Base-by-base conservation (phyloP, 1,284 basidiomycete genomes). In the Papiliotrema fonsecae region DNA sequence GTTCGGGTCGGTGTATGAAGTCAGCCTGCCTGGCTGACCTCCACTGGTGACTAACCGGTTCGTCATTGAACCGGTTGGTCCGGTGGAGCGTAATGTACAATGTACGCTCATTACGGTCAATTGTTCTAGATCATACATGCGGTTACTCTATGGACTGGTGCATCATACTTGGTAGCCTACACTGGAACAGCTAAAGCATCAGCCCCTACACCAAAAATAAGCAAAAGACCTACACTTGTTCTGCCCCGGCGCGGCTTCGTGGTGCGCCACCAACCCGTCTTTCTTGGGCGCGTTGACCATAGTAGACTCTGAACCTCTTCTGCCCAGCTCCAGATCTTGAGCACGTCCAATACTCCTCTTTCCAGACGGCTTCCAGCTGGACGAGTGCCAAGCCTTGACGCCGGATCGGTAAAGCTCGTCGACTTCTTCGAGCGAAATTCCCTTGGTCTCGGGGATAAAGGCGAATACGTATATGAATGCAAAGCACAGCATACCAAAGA, bases 361-460 rank as follows among this genome's bases (percentile, higher is more conserved):
- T 21, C 27, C 34, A 2, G 60, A 42, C 3, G 85, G 84, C 50
- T 73, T 78, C 84, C 84, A 87, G 0, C 54, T 55, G 0, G 77
- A 53, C 0, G 83, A 84, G 32, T 79, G 71, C 83, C 85, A 86
- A 2, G 85, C 82, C 57, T 79, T 79, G 55, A 85, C 75, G 4
- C 78, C 77, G 3, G 82, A 74, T 32, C 81, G 79, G 63, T 86
- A 86, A 74, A 86, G 73, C 69, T 86, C 83, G 68, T 87, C 85
- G 55, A 87, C 83, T 76, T 87, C 84, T 72, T 88, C 86, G 55
- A 88, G 76, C 38, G 79, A 79, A 16, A 88, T 77, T 6, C 84
- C 84, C 63, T 81, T 84, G 13, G 84, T 84, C 75, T 89, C 86
- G n/a, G 85, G 85, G 40, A 87, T 54, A 46, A 65, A 51, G 47